phyloP scores from a whole-genome alignment of 2,329 filamentous ascomycete species.

The Venturia asperata region DNA sequence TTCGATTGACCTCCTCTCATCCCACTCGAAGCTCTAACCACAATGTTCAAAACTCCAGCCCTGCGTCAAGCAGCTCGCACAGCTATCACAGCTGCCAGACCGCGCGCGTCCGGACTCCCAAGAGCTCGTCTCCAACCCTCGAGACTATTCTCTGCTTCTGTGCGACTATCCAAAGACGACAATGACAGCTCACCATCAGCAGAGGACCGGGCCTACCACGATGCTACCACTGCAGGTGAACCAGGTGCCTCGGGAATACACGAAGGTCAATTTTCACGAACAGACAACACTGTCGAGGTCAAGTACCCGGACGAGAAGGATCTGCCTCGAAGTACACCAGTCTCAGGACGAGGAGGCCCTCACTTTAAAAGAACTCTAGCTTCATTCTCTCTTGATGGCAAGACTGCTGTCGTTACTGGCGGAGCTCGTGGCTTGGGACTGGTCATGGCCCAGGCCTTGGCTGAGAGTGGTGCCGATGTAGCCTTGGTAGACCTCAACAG shows the following conservation, averaged over 20 bases:
- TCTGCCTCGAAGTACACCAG: constrained; percentile 62
- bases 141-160: constrained; percentile 23
- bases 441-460: constrained; percentile 87
- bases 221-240: constrained; percentile 33
- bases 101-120: constrained; percentile 4
- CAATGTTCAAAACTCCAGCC: constrained; percentile 32
- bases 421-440: constrained; percentile 83
- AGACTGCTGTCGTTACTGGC: constrained; percentile 79
- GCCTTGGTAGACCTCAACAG: constrained; percentile 93
- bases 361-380: constrained; percentile 81
- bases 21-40: constrained; percentile 17
- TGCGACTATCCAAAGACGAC: constrained; percentile 22
- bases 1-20: background rate
- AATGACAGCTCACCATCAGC: constrained; percentile 25
- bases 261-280: constrained; percentile 68
- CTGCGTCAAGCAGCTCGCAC: constrained; percentile 23
- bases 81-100: constrained; percentile 15
- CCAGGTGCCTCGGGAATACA: constrained; percentile 40
- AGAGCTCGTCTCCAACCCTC: background rate
- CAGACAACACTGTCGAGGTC: constrained; percentile 68
- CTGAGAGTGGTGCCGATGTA: constrained; percentile 79
- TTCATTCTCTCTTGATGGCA: constrained; percentile 77
- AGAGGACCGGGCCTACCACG: constrained; percentile 20
- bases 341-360: constrained; percentile 68
- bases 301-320: constrained; percentile 70